phyloP scores from a whole-genome alignment of 1,284 basidiomycete genomes.

The Apiotrichum sp. region DNA sequence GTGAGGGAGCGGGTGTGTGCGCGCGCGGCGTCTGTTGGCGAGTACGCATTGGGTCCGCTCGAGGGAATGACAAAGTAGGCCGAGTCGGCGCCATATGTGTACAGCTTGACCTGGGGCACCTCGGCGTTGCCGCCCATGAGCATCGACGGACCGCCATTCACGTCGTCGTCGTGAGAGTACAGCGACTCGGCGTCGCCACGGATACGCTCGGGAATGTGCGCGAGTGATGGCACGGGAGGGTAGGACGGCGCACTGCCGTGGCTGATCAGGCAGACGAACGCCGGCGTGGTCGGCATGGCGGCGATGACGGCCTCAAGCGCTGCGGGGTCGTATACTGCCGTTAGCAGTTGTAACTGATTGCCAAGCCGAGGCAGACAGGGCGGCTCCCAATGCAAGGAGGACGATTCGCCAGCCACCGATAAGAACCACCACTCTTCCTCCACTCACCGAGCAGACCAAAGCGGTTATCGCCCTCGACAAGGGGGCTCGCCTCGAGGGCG shows the following conservation, averaged over 20 bases:
- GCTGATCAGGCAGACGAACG: conserved; percentile 9
- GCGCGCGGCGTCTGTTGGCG: conserved; percentile 10
- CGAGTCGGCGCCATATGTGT: conserved; percentile 9
- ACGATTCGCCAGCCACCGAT: too few relatives aligned
- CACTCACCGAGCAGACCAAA: conserved; percentile 16
- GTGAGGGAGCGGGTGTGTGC: conserved; percentile 16
- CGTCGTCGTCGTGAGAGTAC: not conserved
- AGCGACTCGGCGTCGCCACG: conserved; percentile 2
- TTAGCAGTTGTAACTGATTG: not conserved
- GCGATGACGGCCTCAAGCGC: conserved; percentile 11
- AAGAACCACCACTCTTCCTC: too few relatives aligned
- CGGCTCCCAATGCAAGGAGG: not conserved
- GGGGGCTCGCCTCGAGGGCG: conserved; percentile 6
- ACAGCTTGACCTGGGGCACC: conserved; percentile 1
- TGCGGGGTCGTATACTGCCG: conserved; percentile 17
- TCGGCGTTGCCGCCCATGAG: not conserved
- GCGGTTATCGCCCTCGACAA: conserved; percentile 3
- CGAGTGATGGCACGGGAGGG: conserved; percentile 6
- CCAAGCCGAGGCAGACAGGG: not conserved
- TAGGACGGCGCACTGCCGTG: conserved; percentile 12
- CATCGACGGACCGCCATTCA: not conserved
- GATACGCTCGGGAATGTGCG: conserved; percentile 7
- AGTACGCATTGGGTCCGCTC: conserved; percentile 15
- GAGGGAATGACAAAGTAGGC: conserved; percentile 19
- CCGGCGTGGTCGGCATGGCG: not conserved